Evolutionary conservation across 495 filamentous ascomycete species (phyloP), one percentile per base, ranked within the genome.

Genomic region (Penicillium goetzii): DNA sequence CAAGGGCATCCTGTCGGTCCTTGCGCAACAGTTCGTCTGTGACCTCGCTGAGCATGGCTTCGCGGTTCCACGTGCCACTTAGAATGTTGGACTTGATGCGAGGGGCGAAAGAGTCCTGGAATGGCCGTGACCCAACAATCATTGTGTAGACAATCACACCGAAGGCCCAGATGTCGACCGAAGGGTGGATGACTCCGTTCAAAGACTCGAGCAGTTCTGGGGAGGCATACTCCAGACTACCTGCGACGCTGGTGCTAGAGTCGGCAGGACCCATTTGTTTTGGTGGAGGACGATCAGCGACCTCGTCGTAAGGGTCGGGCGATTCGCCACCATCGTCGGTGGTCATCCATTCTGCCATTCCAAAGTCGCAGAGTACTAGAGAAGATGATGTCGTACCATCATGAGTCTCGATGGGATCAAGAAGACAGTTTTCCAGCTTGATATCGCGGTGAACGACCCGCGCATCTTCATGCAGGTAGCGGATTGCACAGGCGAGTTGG

Each of bases 361-460:
- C 89, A 65, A 92, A 92, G 65, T 92, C 89, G 65, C 89, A 91
- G 10, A 92, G 80, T 1, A 88, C 81, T 11, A 92, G 70, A 28
- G 84, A 84, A 3, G 87, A 88, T 9, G 76, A 67, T 14, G 69
- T 68, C 3, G 72, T 74, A 17, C 81, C 84, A 62, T 86, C 83
- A 1, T 71, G 61, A 1, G 68, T 63, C 7, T 80, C 75, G 47
- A 80, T 70, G 0, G 85, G 82, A 64, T 92, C 88, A 26, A 92
- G 68, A 11, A 92, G 81, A 64, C 89, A 92, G 64, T 92, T 92
- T 71, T 92, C 89, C 8, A 92, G 82, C 74, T 92, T 92, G 68
- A 92, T 85, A 68, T 92, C 89, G 33, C 89, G 79, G 68, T 92
- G 89, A 10, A 90, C 86, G 41, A 92, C 82, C 2, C 83, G 81